Evolutionary conservation across 2,329 filamentous ascomycete species (phyloP).

Genomic region (Ceratocystis destructans): DNA sequence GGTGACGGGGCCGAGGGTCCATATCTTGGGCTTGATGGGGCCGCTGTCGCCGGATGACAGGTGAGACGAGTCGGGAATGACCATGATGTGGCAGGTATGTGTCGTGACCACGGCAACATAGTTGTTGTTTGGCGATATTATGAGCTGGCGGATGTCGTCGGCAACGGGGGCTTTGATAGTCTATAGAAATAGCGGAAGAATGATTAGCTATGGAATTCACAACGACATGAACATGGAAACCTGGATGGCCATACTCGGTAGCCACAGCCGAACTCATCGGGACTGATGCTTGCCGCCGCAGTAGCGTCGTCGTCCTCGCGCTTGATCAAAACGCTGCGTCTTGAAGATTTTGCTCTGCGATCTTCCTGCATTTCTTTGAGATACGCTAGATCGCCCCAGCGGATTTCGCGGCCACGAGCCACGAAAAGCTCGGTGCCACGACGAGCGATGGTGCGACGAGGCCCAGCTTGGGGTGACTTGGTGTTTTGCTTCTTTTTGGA

Average conservation of each 20-base stretch:
- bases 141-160: constrained; percentile 70
- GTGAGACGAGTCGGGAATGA: constrained; percentile 69
- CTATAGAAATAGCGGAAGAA: constrained; percentile 31
- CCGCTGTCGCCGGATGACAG: constrained; percentile 54
- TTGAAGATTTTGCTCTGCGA: constrained; percentile 20
- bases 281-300: neutral
- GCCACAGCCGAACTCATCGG: constrained; percentile 25
- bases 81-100: constrained; percentile 74
- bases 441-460: constrained; percentile 57
- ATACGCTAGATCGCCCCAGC: constrained; percentile 75
- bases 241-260: constrained; percentile 22
- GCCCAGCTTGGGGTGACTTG: constrained; percentile 32
- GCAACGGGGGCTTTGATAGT: constrained; percentile 64
- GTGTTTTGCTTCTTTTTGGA: constrained; percentile 28
- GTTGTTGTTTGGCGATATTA: constrained; percentile 68
- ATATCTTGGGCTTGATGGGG: constrained; percentile 68
- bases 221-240: neutral
- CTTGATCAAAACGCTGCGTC: constrained; percentile 28
- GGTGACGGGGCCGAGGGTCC: constrained; percentile 80
- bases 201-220: neutral
- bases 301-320: constrained; percentile 29
- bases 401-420: constrained; percentile 74
- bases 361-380: constrained; percentile 48
- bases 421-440: constrained; percentile 81
- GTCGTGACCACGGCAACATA: constrained; percentile 75